Evolutionary conservation across 495 filamentous ascomycete species (phyloP), one percentile per base, ranked within the genome.

Genomic region (Hypoxylon lienhwacheense): DNA sequence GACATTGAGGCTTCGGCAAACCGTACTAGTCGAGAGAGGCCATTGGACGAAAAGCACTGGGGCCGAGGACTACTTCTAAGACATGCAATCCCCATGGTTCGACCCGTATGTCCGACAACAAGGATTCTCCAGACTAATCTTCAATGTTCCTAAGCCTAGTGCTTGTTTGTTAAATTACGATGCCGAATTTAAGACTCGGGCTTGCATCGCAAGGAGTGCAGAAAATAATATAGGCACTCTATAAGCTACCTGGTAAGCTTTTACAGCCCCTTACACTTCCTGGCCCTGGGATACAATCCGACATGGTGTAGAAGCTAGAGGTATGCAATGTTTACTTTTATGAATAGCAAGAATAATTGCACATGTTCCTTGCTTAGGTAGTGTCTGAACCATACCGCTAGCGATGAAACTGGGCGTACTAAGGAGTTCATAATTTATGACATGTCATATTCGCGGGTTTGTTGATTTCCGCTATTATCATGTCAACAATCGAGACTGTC

Each of bases 71-170:
- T 32, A 47, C 53, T 32, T 54, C 26, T 44, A 35, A 58, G 48
- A 54, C 48, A 53, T 33, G 34, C 33, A n/a, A n/a, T n/a, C n/a
- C n/a, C n/a, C n/a, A n/a, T 45, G 41, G 43, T 35, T 22, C 52
- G 24, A 55, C 5, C 1, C 11, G 10, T 34, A 32, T 14, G 1
- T 26, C 28, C 24, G 7, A 20, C 26, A n/a, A 21, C 32, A 39
- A 50, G 53, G 43, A 12, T 62, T 53, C 59, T 57, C 59, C 53
- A 47, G 53, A 51, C 16, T 48, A 44, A 58, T 53, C 53, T 45
- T 31, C 43, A 53, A 42, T 46, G 42, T 61, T 61, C 58, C 56
- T 35, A 56, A 56, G 42, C 52, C 11, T 33, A 19, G 7, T 4
- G 25, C 19, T 31, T 37, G 34, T 19, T 21, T 3, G 29, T 42